Evolutionary conservation across 192 early-diverging fungal genomes (phyloP), one percentile per base, ranked within the genome.

Genomic region (Mortierella claussenii): DNA sequence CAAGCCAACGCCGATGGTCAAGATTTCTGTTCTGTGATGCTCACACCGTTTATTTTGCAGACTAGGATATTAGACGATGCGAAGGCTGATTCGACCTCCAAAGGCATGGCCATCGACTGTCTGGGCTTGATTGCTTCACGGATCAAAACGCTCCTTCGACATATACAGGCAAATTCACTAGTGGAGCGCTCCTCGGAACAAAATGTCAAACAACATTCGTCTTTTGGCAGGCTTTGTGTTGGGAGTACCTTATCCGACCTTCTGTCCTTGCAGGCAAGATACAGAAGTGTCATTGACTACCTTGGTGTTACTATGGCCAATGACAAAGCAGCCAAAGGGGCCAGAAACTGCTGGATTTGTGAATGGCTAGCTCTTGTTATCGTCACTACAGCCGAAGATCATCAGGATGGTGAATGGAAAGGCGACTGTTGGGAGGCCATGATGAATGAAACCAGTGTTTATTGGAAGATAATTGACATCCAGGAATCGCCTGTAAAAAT

Each of bases 1-100:
- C n/a, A n/a, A n/a, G n/a, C n/a, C n/a, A n/a, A n/a, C n/a, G n/a
- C n/a, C n/a, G n/a, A n/a, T n/a, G n/a, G n/a, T n/a, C n/a, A n/a
- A n/a, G n/a, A n/a, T n/a, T n/a, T n/a, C n/a, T n/a, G n/a, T n/a
- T n/a, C n/a, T n/a, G n/a, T n/a, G n/a, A n/a, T n/a, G 13, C 37
- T 40, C 8, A 40, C 13, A 40, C 37, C 13, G 7, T 40, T 40
- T 13, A 40, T 53, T n/a, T 10, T n/a, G 28, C 15, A 85, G 86
- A 60, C 87, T n/a, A 85, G 84, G 24, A 78, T 82, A 44, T 60
- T 91, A 9, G 90, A 90, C 31, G 89, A 90, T 45, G 78, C 88
- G 4, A 85, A 87, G 53, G 59, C 88, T 0, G 89, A 90, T 26
- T 69, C 74, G 17, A 64, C 79, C 12, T 67, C 89, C 12, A 85